Percentiles rank a stretch among this genome's conserved stretches.
phyloP scores from a whole-genome alignment of 2,329 filamentous ascomycete species.

The Bretziella fagacearum region DNA sequence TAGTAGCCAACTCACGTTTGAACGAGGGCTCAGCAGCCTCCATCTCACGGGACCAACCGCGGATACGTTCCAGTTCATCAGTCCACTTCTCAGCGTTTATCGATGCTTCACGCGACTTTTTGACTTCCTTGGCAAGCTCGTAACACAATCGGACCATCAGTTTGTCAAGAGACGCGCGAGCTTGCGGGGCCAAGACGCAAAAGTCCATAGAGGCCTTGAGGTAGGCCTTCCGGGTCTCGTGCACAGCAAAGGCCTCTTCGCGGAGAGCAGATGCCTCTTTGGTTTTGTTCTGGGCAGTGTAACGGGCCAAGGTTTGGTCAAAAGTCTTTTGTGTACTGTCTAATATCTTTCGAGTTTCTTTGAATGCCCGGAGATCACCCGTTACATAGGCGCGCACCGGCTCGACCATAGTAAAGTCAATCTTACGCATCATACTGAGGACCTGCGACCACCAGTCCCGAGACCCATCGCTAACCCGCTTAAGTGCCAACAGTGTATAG shows the following conservation, averaged over 20 bases:
- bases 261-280: slow-evolving; percentile 84
- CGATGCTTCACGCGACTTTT: slow-evolving; percentile 48
- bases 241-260: slow-evolving; percentile 90
- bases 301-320: slow-evolving; percentile 65
- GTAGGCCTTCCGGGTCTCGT: slow-evolving; percentile 81
- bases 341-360: slow-evolving; percentile 59
- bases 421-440: slow-evolving; percentile 54
- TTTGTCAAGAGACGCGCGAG: slow-evolving; percentile 70
- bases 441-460: slow-evolving; percentile 75
- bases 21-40: slow-evolving; percentile 74
- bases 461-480: slow-evolving; percentile 67
- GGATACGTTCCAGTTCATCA: slow-evolving; percentile 75
- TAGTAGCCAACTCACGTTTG: slow-evolving; percentile 60
- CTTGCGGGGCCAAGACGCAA: slow-evolving; percentile 69
- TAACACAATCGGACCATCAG: slow-evolving; percentile 69
- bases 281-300: slow-evolving; percentile 70
- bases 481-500: slow-evolving; percentile 77
- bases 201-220: slow-evolving; percentile 88
- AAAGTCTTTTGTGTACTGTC: slow-evolving; percentile 72
- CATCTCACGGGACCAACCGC: slow-evolving; percentile 89
- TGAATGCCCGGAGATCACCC: slow-evolving; percentile 69
- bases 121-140: slow-evolving; percentile 81
- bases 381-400: slow-evolving; percentile 65
- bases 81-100: slow-evolving; percentile 49
- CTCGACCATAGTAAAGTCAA: slow-evolving; percentile 62